Base-by-base conservation (phyloP, 2,329 filamentous ascomycete species). In the Nigrograna mackinnonii region DNA sequence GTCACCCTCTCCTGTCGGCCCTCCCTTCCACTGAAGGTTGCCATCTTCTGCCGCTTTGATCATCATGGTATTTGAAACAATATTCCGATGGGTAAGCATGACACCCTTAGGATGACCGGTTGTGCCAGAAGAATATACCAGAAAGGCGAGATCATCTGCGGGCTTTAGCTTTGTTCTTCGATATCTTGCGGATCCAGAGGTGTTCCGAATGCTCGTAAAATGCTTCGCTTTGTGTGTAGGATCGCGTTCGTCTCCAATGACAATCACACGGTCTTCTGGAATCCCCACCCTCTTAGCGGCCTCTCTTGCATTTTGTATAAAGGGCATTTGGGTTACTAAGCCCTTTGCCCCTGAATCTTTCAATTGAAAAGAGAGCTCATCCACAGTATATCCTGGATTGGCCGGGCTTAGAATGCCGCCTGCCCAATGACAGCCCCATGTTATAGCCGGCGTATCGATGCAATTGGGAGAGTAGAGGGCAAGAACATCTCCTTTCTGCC, bases 51-150 rank as follows among this genome's bases (percentile, higher is more conserved):
- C 61, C 17, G 62, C 59, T 37, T 60, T 63, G 40, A 73, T 64
- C 65, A 75, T 71, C 49, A 76, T 53, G 0, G 70, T 66, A 66
- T 96, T 95, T 45, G 89, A 74, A 9, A 95, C 80, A 46, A 96
- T 84, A 64, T 96, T 96, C 51, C 73, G 68, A 68, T 97, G 92
- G 6, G 83, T 87, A 22, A 96, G 76, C 80, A 89, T 87, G 12
- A 96, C 92, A 13, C 91, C 92, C 69, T 97, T 97, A 0, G 92
- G 91, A 37, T 91, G 73, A 2, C 92, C 92, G 0, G 92, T 96
- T 0, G 92, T 97, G 6, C 92, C 92, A 6, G 86, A 91, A 37
- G 85, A 90, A 67, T 95, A 96, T 1, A 95, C 89, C 43, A 96
- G 70, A 59, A 94, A 95, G 0, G 89, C 86, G 19, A 94, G 66